Evolutionary conservation across 78 protist species (phyloP), one percentile per base, ranked within the genome.

Genomic region (Pigoraptor vietnamica): DNA sequence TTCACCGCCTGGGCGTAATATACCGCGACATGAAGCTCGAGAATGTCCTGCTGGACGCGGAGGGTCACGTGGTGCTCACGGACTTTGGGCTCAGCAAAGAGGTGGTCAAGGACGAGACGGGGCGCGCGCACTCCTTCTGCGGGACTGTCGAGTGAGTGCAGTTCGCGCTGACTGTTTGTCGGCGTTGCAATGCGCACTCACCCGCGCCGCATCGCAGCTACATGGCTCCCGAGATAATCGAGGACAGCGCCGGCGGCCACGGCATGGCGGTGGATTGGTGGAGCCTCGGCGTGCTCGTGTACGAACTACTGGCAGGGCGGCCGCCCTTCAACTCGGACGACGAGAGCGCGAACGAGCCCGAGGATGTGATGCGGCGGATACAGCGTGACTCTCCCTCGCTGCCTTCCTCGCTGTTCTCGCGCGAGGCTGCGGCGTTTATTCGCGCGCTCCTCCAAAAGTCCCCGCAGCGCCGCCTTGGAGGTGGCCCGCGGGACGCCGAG

Each of bases 61-160:
- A 35, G 6, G 94, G 98, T 32, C 98, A 97, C 94, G 94, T 97
- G 19, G 92, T 95, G 24, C 95, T 98, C 92, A 94, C 99, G 0
- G 99, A 98, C 81, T 98, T 98, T 83, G 99, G 98, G 40, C 94
- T 98, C 35, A 35, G 90, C 90, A 93, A 93, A n/a, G 92, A 82
- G 40, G 36, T 2, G 36, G 1, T 89, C 32, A 40, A 88, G 2
- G 94, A 88, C 1, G 39, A 34, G 19, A 37, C 29, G 39, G 96
- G 81, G 32, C 90, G 94, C 29, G 94, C 98, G 32, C 86, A 81
- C 39, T 98, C 99, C 0, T 96, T 98, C 93, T 98, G 99, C 90
- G 99, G 99, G 32, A 98, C 99, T 0, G 98, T 99, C n/a, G 99
- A 99, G 91, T 93, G 89, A 82, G 81, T 93, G 90, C 97, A 97